Evolutionary conservation across 495 filamentous ascomycete species (phyloP).

Genomic region (Aspergillus asperescens): DNA sequence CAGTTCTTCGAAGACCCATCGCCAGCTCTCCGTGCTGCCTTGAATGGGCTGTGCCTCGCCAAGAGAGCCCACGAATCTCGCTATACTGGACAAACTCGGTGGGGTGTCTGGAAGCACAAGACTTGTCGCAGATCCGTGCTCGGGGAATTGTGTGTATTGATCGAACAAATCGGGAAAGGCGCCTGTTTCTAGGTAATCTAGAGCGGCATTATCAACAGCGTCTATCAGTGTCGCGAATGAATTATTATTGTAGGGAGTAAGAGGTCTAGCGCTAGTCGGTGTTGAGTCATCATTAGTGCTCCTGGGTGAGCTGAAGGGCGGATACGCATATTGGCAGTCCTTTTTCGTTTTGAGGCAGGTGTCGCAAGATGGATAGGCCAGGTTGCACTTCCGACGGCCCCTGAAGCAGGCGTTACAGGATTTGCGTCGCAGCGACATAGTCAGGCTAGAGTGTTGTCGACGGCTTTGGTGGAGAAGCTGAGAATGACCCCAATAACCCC

Average conservation of each 20-base stretch:
- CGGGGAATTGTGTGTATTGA: background rate
- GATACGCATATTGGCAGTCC: constrained; percentile 6
- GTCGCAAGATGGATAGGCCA: constrained; percentile 1
- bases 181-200: background rate
- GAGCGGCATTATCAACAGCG: background rate
- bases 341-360: constrained; percentile 2
- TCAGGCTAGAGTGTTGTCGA: background rate
- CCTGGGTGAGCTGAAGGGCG: background rate
- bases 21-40: background rate
- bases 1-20: constrained; percentile 4
- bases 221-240: background rate
- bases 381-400: constrained; percentile 4
- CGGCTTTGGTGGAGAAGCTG: no score
- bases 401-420: constrained; percentile 8
- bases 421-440: constrained; percentile 8
- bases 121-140: background rate
- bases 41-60: constrained; percentile 3
- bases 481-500: no score
- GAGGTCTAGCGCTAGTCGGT: background rate
- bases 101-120: background rate
- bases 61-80: background rate
- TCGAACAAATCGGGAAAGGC: background rate
- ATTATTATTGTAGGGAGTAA: background rate
- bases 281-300: background rate
- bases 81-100: background rate